These are phyloP conservation scores for Mallotus nudiflorus DNA, from an alignment of 345 rosid species.

Conservation along the genomic window DNA sequence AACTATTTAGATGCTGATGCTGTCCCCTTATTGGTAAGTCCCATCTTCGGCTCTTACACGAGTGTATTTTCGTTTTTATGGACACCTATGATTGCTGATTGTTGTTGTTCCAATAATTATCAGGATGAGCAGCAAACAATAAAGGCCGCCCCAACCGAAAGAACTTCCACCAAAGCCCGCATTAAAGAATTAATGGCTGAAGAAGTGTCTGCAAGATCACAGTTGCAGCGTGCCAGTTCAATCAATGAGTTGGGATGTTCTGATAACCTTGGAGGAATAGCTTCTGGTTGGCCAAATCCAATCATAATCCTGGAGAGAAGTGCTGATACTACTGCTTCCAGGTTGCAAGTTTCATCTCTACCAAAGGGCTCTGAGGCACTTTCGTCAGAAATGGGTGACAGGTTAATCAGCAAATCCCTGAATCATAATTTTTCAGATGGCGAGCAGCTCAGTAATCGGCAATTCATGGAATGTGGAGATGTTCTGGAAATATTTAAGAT, in stretches of 20 bases:
- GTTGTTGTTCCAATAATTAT: not conserved
- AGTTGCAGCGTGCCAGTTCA: conserved; percentile 25
- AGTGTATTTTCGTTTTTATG: not conserved
- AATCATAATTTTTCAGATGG: conserved; percentile 19
- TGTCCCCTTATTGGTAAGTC: conserved; percentile 32
- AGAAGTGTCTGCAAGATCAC: conserved; percentile 31
- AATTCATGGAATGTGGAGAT: conserved; percentile 57
- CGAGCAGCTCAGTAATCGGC: conserved; percentile 23
- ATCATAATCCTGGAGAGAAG: conserved; percentile 43
- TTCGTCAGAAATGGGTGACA: conserved; percentile 9
- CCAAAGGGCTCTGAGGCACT: conserved; percentile 2
- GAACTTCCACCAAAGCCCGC: conserved; percentile 12
- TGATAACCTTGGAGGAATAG: conserved; percentile 18
- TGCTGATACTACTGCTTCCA: conserved; percentile 15
- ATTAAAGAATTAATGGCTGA: conserved; percentile 23
- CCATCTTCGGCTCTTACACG: not conserved
- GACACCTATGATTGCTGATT: not conserved
- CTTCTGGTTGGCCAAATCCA: conserved; percentile 38
- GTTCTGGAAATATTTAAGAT: conserved; percentile 56
- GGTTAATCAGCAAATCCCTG: conserved; percentile 6
- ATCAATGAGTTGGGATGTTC: conserved; percentile 30
- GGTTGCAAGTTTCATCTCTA: conserved; percentile 19
- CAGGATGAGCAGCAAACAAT: conserved; percentile 26
- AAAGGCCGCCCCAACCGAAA: conserved; percentile 9
- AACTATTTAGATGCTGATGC: conserved; percentile 37